Evolutionary conservation across 768 basidiomycete genomes (phyloP), one percentile per base, ranked within the genome.

Genomic region (Amanita exitialis): DNA sequence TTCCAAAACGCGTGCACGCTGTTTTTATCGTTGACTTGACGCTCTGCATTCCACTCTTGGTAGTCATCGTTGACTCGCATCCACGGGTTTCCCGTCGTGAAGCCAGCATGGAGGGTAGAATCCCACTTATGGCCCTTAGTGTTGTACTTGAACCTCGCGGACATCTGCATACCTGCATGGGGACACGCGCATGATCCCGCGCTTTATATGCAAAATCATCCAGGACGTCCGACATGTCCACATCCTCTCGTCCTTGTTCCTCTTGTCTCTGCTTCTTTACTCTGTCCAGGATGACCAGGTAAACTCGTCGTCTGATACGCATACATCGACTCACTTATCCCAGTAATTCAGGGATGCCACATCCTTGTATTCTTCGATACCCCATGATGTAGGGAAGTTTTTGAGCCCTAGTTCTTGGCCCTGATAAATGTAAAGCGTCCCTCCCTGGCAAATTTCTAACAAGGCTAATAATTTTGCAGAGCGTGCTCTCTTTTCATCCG

Each of bases 31-130:
- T 58, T 54, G 13, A 68, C 36, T 62, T 86, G 78, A 10, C 59
- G 62, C 1, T 57, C 69, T 13, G 69, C 82, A 56, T 86, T 87
- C 74, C 80, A 83, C 0, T 55, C 53, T n/a, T 55, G 50, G 59
- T 78, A 83, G 57, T 86, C 83, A 35, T 83, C 82, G 57, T 85
- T 82, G 6, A 83, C 76, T 21, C 82, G 70, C 83, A 87, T 87
- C 85, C 84, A 89, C 0, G 86, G 83, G 2, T 62, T 72, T 2
- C 76, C 79, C 0, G 74, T 69, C 10, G 81, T 80, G 62, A 88
- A 87, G 0, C 86, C 85, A 0, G 74, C 82, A 50, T 86, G 70
- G 6, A 63, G 23, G 3, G 68, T 62, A 7, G 66, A 49, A 54
- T 81, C 69, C 83, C 85, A 87, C 81, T 85, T 32, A 48, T 9